Base-by-base conservation (phyloP, 2,329 filamentous ascomycete genomes). In the Fusarium sp. region DNA sequence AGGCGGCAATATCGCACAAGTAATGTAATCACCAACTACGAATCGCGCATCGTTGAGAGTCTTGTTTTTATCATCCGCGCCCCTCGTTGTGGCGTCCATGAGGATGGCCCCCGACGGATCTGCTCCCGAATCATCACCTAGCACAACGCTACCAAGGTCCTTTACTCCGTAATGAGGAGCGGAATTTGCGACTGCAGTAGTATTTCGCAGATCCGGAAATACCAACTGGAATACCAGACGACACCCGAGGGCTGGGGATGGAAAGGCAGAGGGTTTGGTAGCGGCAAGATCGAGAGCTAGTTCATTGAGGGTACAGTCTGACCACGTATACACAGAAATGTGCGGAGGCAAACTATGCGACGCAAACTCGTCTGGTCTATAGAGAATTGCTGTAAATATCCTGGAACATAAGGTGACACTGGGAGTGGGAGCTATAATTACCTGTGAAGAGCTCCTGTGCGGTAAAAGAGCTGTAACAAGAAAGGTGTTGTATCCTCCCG, bases 221-320 rank as follows among this genome's bases (percentile, higher is more conserved):
- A 98, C 89, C 19, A 97, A 87, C 47, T 94, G 91, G 81, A 96
- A 98, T 64, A 89, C 90, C n/a, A 98, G 85, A 55, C 95, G 89
- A 10, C 94, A 95, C 64, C 95, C 94, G 40, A 94, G 86, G 8
- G 91, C 88, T 1, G 92, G 92, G 38, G 86, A 83, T 1, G 94
- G 93, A 4, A 97, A 86, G 21, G 94, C 82, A 3, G 84, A 81
- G 0, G 92, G 91, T 49, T 79, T 84, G 2, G 91, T 86, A 51
- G 88, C 87, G 47, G 88, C 87, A 58, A 98, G 87, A 55, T 95
- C 90, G 58, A 92, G 88, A 22, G 92, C 90, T 36, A 98, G 89
- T 79, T 98, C 94, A 70, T 87, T 85, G 24, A 98, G 86, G 4
- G 92, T 94, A 81, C 92, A 95, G 73, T 88, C 89, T 58, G 89